phyloP scores from a whole-genome alignment of 805 yeast genomes.

The Candida sithepensis region DNA sequence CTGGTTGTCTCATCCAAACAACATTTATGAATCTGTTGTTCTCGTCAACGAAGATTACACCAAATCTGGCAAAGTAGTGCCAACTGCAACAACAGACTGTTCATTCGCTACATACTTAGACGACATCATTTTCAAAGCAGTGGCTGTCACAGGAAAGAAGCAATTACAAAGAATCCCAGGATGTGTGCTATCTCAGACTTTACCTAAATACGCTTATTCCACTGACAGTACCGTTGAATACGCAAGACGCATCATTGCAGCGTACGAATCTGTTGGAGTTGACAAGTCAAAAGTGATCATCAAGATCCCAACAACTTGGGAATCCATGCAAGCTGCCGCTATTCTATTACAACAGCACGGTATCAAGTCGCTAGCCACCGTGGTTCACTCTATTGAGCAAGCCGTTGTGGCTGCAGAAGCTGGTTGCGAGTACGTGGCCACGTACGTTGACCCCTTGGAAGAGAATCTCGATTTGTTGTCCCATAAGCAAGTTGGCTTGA shows the following conservation, averaged over 20 bases:
- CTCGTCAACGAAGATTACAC: conserved; percentile 3
- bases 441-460: conserved; percentile 31
- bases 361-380: conserved; percentile 31
- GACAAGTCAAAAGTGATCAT: conserved; percentile 26
- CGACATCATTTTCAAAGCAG: conserved; percentile 13
- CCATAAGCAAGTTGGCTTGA: conserved; percentile 12
- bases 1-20: conserved; percentile 16
- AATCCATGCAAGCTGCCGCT: conserved; percentile 27
- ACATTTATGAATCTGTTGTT: conserved; percentile 12
- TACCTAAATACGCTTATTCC: conserved; percentile 13
- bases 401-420: conserved; percentile 34
- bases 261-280: conserved; percentile 29
- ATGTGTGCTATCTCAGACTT: conserved; percentile 21
- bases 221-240: conserved; percentile 19
- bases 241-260: conserved; percentile 24
- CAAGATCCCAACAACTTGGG: conserved; percentile 32
- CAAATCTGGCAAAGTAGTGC: conserved; percentile 1
- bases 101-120: conserved; percentile 7
- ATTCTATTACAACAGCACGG: conserved; percentile 15
- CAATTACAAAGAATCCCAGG: conserved; percentile 14
- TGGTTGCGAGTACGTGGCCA: conserved; percentile 29
- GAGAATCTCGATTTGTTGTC: conserved; percentile 23
- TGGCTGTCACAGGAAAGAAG: conserved; percentile 18
- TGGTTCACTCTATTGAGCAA: conserved; percentile 31
- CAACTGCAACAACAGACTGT: conserved; percentile 3